A percentile compares a stretch with the other conserved stretches of the same genome.
These are phyloP conservation scores for Euptelea pleiosperma DNA, from an alignment of 164 flowering plant species.

Conservation along the genomic window DNA sequence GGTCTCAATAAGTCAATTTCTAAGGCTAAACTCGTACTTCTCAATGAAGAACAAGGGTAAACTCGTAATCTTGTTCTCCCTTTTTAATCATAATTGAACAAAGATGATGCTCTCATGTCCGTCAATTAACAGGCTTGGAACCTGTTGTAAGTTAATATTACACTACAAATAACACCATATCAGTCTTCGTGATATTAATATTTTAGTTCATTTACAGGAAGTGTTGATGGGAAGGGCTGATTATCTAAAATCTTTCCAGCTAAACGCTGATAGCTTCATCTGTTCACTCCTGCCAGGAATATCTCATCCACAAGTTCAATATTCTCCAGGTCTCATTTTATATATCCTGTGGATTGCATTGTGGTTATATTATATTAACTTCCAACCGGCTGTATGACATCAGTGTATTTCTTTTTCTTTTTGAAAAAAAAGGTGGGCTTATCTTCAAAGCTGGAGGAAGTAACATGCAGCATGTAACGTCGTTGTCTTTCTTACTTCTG, in stretches of 20 bases:
- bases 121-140: no score
- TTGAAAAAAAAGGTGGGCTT: slow-evolving; percentile 61
- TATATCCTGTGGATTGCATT: no score
- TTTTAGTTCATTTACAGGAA: slow-evolving; percentile 53
- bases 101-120: no score
- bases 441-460: slow-evolving; percentile 85
- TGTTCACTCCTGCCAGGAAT: slow-evolving; percentile 80
- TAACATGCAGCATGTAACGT: slow-evolving; percentile 99
- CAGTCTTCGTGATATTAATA: no score
- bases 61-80: neutral
- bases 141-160: no score
- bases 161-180: no score
- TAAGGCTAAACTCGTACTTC: no score
- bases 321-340: slow-evolving; percentile 75
- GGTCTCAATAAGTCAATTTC: no score
- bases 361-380: neutral
- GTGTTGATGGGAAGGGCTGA: slow-evolving; percentile 83
- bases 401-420: neutral
- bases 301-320: slow-evolving; percentile 74
- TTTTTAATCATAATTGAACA: no score
- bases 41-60: no score
- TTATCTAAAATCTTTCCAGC: slow-evolving; percentile 59
- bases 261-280: slow-evolving; percentile 82
- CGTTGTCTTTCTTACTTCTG: slow-evolving; percentile 79
- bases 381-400: neutral